These are phyloP conservation scores for Leptographium wingfieldii DNA, from an alignment of 2,329 filamentous ascomycete genomes.

Conservation along the genomic window DNA sequence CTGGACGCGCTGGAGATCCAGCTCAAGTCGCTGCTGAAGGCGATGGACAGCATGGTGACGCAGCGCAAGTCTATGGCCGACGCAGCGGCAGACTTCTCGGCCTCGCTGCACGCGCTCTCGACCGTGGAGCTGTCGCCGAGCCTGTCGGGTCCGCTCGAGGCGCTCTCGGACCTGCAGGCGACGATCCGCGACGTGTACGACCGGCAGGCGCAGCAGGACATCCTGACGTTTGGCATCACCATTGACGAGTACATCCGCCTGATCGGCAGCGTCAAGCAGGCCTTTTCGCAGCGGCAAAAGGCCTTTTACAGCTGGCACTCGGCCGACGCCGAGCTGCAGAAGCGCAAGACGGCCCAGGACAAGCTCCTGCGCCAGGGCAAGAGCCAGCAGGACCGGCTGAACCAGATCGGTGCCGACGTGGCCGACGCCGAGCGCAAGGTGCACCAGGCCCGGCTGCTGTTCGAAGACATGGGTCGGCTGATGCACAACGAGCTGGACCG, in stretches of 20 bases:
- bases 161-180: constrained; percentile 83
- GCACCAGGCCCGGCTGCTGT: constrained; percentile 76
- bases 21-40: constrained; percentile 78
- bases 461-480: constrained; percentile 93
- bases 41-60: constrained; percentile 81
- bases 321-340: constrained; percentile 80
- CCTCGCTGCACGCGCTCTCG: constrained; percentile 82
- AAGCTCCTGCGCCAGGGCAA: constrained; percentile 92
- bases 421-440: constrained; percentile 89
- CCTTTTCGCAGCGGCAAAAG: constrained; percentile 86
- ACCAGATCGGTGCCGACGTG: constrained; percentile 85
- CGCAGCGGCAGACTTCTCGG: constrained; percentile 84
- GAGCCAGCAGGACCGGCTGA: constrained; percentile 88
- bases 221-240: constrained; percentile 90
- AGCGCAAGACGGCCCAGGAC: constrained; percentile 79
- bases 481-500: constrained; percentile 86
- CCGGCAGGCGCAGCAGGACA: constrained; percentile 91
- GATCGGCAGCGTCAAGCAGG: constrained; percentile 88
- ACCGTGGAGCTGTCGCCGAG: constrained; percentile 84
- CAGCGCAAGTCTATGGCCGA: constrained; percentile 92
- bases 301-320: constrained; percentile 89
- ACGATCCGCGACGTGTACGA: constrained; percentile 93
- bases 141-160: constrained; percentile 78
- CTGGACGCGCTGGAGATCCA: constrained; percentile 88
- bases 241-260: constrained; percentile 97